Base-by-base conservation (phyloP, 441 rosid species). In the Bocquillonia castaneifolia region DNA sequence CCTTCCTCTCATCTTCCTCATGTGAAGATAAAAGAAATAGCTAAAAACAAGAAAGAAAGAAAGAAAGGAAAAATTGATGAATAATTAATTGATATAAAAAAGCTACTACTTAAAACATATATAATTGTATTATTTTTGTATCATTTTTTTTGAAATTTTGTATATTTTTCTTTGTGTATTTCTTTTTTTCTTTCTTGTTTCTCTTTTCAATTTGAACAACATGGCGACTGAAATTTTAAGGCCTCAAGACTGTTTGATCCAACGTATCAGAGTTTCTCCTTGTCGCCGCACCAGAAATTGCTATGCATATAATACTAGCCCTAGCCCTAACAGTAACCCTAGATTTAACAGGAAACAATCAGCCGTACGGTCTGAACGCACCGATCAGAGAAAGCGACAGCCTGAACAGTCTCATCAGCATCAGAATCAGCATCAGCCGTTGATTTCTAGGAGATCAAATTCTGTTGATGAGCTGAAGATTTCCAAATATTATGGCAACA, bases 181-280 rank as follows among this genome's bases (percentile, higher is more conserved):
- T 14, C 1, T 45, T 3, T 17, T 45, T 45, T 3, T 45, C 20
- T 45, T 2, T 45, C 50, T 15, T 14, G 2, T 45, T 15, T 40
- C 40, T 3, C 5, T 14, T 42, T 13, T 42, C 7, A 2, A 5
- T 6, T 42, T 42, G 5, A 28, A 15, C 0, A 9, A 22, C 42
- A 92, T 91, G 98, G 98, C 85, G 32, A 91, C 95, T 29, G 90
- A 93, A 79, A 55, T 91, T 40, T 79, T 89, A 47, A 80, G 92
- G 71, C 93, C 98, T 25, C 95, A 83, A 61, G 85, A 86, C 66
- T 84, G 88, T 82, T 76, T 88, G 64, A 59, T 64, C 22, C 73
- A 83, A 29, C 73, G 83, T 50, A 72, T 83, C 25, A 74, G 84
- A 66, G 73, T 76, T 53, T 56, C 86, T 72, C 81, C 88, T 32